phyloP scores from a whole-genome alignment of 2,329 filamentous ascomycete genomes.

The Emergomyces pasteurianus region DNA sequence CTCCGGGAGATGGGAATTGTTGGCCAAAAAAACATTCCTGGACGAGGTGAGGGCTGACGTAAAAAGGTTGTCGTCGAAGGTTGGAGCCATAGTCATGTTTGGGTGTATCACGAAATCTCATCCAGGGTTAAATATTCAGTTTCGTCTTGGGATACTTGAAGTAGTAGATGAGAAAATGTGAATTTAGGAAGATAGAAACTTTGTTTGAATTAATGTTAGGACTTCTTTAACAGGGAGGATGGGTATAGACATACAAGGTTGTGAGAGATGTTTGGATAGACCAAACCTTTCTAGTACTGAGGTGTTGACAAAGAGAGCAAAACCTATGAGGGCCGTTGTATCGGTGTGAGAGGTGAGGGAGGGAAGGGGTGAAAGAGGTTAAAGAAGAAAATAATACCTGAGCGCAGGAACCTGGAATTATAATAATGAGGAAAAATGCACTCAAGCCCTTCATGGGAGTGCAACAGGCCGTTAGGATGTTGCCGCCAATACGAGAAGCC shows the following conservation, averaged over 20 bases:
- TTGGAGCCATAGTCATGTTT: conserved; percentile 14
- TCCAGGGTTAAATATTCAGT: not conserved
- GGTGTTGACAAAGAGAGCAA: too few species aligned
- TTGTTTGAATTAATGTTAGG: not conserved
- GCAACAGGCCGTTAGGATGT: not conserved
- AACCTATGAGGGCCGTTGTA: too few species aligned
- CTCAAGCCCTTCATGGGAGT: not conserved
- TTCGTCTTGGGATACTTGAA: not conserved
- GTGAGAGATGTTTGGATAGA: not conserved
- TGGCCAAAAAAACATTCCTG: conserved; percentile 31
- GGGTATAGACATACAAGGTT: not conserved
- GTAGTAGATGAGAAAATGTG: not conserved
- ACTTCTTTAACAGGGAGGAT: not conserved
- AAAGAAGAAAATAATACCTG: not conserved
- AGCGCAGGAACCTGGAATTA: too few species aligned
- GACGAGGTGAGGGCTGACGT: conserved; percentile 30
- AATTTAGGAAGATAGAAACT: not conserved
- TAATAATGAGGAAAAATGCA: not conserved
- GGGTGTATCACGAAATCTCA: not conserved
- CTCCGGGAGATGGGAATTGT: conserved; percentile 30
- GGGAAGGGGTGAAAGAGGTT: not conserved
- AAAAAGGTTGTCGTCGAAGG: conserved; percentile 28
- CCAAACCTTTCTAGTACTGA: not conserved
- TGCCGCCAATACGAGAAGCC: not conserved
- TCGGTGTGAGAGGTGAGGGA: too few species aligned